These are phyloP conservation scores for Astrothelium macrocarpum DNA, from an alignment of 495 filamentous ascomycete species.

Conservation along the genomic window DNA sequence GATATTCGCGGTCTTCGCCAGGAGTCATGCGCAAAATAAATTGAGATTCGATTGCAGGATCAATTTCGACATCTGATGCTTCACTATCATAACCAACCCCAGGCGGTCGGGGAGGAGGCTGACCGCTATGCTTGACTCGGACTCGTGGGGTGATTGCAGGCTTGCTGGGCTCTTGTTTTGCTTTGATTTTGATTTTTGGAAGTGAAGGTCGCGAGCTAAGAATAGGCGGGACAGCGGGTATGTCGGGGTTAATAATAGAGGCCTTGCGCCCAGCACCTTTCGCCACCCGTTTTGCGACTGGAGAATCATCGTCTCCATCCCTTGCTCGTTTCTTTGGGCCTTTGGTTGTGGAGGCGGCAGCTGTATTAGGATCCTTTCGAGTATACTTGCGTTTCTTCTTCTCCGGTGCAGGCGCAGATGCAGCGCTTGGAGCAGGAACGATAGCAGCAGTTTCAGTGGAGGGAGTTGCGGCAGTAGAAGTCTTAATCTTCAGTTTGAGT, in stretches of 20 bases:
- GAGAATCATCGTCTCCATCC: slow-evolving; percentile 29
- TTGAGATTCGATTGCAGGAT: slow-evolving; percentile 78
- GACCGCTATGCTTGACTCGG: slow-evolving; percentile 49
- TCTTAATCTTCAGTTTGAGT: slow-evolving; percentile 15
- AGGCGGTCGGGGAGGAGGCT: slow-evolving; percentile 49
- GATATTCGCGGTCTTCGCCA: slow-evolving; percentile 72
- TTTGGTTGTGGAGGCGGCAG: slow-evolving; percentile 31
- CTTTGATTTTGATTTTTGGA: slow-evolving; percentile 14
- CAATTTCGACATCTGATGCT: slow-evolving; percentile 75
- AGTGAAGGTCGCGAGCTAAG: not conserved
- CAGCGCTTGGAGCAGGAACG: not conserved
- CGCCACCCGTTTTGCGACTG: slow-evolving; percentile 18
- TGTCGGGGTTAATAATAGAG: not conserved
- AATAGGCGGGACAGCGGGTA: not conserved
- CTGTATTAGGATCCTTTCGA: slow-evolving; percentile 27
- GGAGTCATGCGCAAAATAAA: slow-evolving; percentile 83
- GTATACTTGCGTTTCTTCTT: slow-evolving; percentile 26
- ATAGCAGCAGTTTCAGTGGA: slow-evolving; percentile 11
- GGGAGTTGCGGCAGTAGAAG: slow-evolving; percentile 16
- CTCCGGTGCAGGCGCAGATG: slow-evolving; percentile 7
- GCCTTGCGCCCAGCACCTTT: slow-evolving; percentile 6
- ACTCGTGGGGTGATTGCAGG: slow-evolving; percentile 31
- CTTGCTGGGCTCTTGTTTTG: slow-evolving; percentile 8
- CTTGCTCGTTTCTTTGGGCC: slow-evolving; percentile 39
- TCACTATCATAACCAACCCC: slow-evolving; percentile 97